Conservation (phyloP, 2,329 filamentous ascomycete species). For the Aspergillus aculeatinus region DNA sequence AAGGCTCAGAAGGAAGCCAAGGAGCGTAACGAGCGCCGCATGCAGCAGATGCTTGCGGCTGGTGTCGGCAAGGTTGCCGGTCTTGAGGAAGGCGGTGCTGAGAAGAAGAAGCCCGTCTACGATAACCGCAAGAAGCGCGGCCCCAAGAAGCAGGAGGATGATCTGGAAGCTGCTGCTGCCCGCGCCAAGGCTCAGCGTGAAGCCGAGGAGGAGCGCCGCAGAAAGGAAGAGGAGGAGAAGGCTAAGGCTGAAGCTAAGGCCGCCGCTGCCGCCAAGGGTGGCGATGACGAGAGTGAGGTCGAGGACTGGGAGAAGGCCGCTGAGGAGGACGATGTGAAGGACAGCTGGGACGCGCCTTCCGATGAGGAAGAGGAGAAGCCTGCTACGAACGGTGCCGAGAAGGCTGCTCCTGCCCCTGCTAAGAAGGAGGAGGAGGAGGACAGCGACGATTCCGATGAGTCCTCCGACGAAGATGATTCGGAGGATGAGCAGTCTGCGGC, state of each 20-base stretch:
- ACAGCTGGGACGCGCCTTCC: conserved; percentile 79
- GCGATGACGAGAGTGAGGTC: conserved; percentile 55
- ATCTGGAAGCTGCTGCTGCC: conserved; percentile 51
- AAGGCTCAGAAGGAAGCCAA: conserved; percentile 51
- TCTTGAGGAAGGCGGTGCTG: conserved; percentile 46
- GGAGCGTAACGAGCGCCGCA: conserved; percentile 48
- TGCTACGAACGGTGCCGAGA: conserved; percentile 19
- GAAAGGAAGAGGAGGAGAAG: conserved; percentile 69
- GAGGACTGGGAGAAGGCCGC: conserved; percentile 87
- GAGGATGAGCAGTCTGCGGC: conserved; percentile 71
- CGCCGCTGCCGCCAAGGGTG: conserved; percentile 52
- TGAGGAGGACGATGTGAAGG: conserved; percentile 76
- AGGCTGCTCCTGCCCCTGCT: conserved; percentile 12
- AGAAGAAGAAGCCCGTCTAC: conserved; percentile 75
- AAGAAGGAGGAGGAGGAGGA: conserved; percentile 23
- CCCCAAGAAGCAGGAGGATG: conserved; percentile 60
- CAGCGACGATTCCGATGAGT: conserved; percentile 27
- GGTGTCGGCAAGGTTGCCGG: conserved; percentile 48
- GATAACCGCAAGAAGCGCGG: conserved; percentile 77
- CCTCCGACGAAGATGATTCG: conserved; percentile 51
- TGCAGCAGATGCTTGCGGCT: conserved; percentile 51
- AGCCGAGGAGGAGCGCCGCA: conserved; percentile 56
- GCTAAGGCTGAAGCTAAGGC: conserved; percentile 76
- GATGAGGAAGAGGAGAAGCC: conserved; percentile 61
- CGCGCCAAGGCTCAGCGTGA: conserved; percentile 47